Evolutionary conservation across 495 filamentous ascomycete species (phyloP).

Genomic region (Jackrogersella multiformis): DNA sequence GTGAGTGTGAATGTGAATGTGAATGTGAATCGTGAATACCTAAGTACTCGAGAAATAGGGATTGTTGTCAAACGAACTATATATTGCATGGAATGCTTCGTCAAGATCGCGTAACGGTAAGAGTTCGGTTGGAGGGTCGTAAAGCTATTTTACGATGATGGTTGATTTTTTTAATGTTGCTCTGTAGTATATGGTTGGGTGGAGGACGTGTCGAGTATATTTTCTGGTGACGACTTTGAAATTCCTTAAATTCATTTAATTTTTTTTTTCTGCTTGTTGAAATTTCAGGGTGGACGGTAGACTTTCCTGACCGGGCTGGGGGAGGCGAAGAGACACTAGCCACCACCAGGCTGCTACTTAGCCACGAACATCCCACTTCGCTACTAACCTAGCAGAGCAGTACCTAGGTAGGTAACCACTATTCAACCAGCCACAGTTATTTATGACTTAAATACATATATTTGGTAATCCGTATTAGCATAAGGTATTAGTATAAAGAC

Average conservation of each 20-base stretch:
- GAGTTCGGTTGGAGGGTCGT: conserved; percentile 7
- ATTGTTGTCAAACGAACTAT: conserved; percentile 15
- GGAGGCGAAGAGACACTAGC: conserved; percentile 8
- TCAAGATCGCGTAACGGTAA: conserved; percentile 17
- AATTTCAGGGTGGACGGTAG: conserved; percentile 38
- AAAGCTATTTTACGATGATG: conserved; percentile 14
- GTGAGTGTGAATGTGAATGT: background rate
- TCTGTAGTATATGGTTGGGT: conserved; percentile 22
- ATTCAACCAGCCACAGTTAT: no score
- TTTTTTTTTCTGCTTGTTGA: conserved; percentile 32
- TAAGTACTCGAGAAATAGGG: conserved; percentile 3
- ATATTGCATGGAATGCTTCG: conserved; percentile 23
- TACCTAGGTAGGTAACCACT: no score
- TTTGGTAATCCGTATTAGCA: no score
- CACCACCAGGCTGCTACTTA: background rate
- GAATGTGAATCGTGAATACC: conserved; percentile 1
- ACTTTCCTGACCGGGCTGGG: conserved; percentile 10
- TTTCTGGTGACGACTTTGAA: conserved; percentile 36
- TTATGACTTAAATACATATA: no score
- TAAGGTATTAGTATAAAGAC: no score
- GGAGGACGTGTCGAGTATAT: conserved; percentile 9
- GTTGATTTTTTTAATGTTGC: conserved; percentile 1
- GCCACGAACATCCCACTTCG: conserved; percentile 7
- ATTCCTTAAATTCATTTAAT: no score
- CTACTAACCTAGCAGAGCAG: no score